These are phyloP conservation scores for Arctium minus DNA, from an alignment of 129 eudicot species.

Conservation along the genomic window DNA sequence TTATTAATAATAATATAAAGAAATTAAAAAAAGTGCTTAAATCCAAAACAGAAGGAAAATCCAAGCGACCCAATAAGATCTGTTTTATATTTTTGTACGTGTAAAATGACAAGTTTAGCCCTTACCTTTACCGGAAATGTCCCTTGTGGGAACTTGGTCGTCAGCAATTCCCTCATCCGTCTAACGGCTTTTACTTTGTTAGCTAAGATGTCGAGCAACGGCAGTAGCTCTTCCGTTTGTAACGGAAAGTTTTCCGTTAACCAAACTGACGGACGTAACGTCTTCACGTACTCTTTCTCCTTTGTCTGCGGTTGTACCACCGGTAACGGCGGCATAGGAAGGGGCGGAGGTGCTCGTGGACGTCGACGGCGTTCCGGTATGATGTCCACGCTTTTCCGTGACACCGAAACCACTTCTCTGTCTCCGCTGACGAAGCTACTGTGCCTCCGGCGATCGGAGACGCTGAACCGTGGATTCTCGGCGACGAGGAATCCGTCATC, in stretches of 20 bases:
- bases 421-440: conserved; percentile 79
- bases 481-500: conserved; percentile 86
- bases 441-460: conserved; percentile 63
- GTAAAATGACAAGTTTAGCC: conserved; percentile 21
- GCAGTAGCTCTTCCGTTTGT: conserved; percentile 93
- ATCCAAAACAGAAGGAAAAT: conserved; percentile 31
- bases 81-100: background rate
- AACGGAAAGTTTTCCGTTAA: conserved; percentile 87
- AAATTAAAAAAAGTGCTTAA: conserved; percentile 10
- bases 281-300: conserved; percentile 81
- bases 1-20: conserved; percentile 13
- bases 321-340: conserved; percentile 23
- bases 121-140: conserved; percentile 96
- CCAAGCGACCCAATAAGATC: conserved; percentile 2
- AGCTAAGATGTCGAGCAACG: conserved; percentile 89
- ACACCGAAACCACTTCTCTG: conserved; percentile 60
- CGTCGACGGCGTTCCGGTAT: conserved; percentile 36
- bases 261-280: conserved; percentile 81
- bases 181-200: conserved; percentile 94
- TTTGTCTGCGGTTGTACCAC: conserved; percentile 69
- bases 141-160: conserved; percentile 92
- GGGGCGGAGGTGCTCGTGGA: conserved; percentile 26
- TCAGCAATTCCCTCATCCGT: conserved; percentile 89
- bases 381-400: conserved; percentile 80
- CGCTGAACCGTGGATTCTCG: conserved; percentile 70